Conservation (phyloP, 371 early-diverging fungal genomes). For the Syncephalastrum monosporum region DNA sequence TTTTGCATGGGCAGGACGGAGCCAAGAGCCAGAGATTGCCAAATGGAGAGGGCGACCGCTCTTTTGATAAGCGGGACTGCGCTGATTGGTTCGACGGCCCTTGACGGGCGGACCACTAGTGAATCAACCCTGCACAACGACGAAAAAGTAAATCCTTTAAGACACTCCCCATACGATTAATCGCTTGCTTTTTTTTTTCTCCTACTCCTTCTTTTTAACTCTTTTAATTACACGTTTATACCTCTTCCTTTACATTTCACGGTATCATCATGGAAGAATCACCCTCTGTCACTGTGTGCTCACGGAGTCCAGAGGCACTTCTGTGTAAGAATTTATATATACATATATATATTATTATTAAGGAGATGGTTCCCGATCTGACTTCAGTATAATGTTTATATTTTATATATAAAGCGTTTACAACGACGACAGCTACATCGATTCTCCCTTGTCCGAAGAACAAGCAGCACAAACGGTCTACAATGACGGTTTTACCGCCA, state of each 20-base stretch:
- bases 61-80: no score
- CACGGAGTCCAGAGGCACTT: conserved; percentile 48
- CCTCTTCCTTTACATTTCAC: not conserved
- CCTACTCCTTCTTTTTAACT: no score
- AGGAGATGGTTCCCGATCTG: not conserved
- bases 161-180: not conserved
- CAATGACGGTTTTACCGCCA: conserved; percentile 24
- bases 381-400: not conserved
- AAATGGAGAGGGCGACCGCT: no score
- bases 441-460: conserved; percentile 37
- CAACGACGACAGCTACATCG: conserved; percentile 46
- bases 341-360: not conserved
- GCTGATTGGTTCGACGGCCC: no score
- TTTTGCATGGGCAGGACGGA: no score
- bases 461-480: conserved; percentile 9
- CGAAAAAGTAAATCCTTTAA: not conserved
- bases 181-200: not conserved
- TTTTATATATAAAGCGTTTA: conserved; percentile 19
- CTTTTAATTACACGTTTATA: no score
- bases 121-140: not conserved
- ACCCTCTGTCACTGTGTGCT: conserved; percentile 33
- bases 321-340: conserved; percentile 28
- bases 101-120: no score
- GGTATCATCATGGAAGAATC: conserved; percentile 16
- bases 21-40: no score